Evolutionary conservation across 805 yeast species (phyloP), one percentile per base, ranked within the genome.

Genomic region (Saturnispora gosingensis): DNA sequence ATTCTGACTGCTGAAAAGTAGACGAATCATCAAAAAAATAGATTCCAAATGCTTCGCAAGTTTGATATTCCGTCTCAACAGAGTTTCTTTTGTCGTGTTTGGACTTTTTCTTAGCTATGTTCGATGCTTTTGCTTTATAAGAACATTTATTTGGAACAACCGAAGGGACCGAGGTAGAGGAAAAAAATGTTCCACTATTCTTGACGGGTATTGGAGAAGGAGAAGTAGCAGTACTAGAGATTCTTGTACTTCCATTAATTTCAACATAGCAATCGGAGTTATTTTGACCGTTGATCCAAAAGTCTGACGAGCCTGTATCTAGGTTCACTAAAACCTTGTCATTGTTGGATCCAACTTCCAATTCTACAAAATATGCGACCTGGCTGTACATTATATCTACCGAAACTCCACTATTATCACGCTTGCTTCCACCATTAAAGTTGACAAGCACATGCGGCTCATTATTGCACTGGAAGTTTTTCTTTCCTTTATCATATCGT

Each of bases 261-360:
- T 49, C 48, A 7, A 18, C 24, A 13, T 45, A 28, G 38, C 58
- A 55, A 6, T 20, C 16, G 3, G 15, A 2, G 39, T 56, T 54
- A 15, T 47, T n/a, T 3, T 20, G 18, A n/a, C 52, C 27, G 42
- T 74, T 70, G 9, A 82, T 77, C 84, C 85, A 81, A 15, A 83
- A 66, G 59, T 83, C 88, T 0, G 83, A 73, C 0, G 87, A 81
- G 1, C 87, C 89, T 1, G 88, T 82, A 58, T 83, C 89, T 13
- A 83, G 59, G 28, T 80, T 61, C 10, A 82, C 74, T 10, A 68
- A 69, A 3, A 82, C 67, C 18, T 67, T 64, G 58, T 80, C 81
- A 1, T 70, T 60, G 1, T 81, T 75, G 0, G 83, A 73, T 4
- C 89, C 89, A 28, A 83, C 60, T 20, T 63, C 54, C 25, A 76